Evolutionary conservation across 2,329 filamentous ascomycete genomes (phyloP).

Genomic region (Hypoxylon sp.): DNA sequence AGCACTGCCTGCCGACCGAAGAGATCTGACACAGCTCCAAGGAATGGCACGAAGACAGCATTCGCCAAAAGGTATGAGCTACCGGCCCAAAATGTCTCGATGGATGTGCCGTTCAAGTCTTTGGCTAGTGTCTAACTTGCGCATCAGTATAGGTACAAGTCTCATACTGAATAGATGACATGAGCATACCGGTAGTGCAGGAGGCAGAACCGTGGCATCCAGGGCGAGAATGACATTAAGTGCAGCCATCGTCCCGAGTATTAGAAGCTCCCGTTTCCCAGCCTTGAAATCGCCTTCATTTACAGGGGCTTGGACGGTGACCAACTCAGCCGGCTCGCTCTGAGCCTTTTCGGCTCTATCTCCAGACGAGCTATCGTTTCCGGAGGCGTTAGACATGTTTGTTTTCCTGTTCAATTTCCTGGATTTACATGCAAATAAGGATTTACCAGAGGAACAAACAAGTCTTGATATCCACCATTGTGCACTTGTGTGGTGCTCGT

Average conservation of each 20-base stretch:
- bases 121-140: not conserved
- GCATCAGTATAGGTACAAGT: not conserved
- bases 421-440: not conserved
- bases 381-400: not conserved
- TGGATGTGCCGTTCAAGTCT: not conserved
- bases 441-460: not conserved
- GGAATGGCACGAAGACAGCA: not conserved
- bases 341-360: not conserved
- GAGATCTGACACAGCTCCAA: not conserved
- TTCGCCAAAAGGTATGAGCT: not conserved
- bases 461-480: slow-evolving; percentile 1
- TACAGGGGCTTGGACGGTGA: not conserved
- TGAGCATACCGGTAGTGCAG: not conserved
- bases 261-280: not conserved
- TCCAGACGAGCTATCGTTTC: not conserved
- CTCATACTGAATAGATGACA: not conserved
- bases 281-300: not conserved
- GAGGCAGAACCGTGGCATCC: not conserved
- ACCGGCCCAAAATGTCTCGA: not conserved
- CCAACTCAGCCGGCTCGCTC: not conserved
- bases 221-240: not conserved
- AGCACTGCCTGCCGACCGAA: slow-evolving; percentile 7
- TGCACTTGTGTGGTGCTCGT: not conserved
- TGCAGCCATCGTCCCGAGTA: not conserved
- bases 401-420: not conserved